Conservation (phyloP, 257 asterid species). For the Lycium ferocissimum region DNA sequence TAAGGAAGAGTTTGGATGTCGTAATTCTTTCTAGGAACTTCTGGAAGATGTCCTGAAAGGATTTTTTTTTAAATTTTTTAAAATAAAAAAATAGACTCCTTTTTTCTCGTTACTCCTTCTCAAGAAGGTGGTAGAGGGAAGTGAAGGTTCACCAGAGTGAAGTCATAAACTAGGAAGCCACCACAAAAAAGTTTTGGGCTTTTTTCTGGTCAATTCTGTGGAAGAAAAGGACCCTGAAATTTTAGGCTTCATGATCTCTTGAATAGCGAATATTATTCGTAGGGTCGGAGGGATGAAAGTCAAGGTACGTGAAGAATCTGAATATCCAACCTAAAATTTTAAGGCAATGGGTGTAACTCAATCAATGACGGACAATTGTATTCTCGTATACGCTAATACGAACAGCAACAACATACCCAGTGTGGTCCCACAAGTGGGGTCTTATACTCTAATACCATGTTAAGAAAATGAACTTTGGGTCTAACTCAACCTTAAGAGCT, state of each 20-base stretch:
- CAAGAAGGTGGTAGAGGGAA: slow-evolving; percentile 20
- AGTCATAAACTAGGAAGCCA: not conserved
- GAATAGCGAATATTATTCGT: not conserved
- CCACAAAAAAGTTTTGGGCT: not conserved
- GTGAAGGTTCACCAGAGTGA: not conserved
- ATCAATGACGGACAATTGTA: not conserved
- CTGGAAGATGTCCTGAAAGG: slow-evolving; percentile 16
- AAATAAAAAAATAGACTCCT: slow-evolving; percentile 17
- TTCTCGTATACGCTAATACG: no score
- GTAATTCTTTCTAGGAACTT: not conserved
- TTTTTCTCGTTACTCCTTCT: not conserved
- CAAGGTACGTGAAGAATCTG: not conserved
- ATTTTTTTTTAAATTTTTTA: not conserved
- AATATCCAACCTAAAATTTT: not conserved
- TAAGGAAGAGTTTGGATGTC: not conserved
- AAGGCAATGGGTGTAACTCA: not conserved
- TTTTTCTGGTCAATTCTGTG: slow-evolving; percentile 15
- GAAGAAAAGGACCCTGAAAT: not conserved
- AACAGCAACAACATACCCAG: no score
- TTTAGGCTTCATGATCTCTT: slow-evolving; percentile 14
- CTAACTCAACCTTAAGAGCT: not conserved
- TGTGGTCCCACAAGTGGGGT: no score
- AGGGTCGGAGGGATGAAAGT: not conserved
- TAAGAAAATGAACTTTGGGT: not conserved
- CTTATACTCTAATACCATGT: not conserved